Base-by-base conservation (phyloP, 257 asterid species). In the Nicotiana paniculata region DNA sequence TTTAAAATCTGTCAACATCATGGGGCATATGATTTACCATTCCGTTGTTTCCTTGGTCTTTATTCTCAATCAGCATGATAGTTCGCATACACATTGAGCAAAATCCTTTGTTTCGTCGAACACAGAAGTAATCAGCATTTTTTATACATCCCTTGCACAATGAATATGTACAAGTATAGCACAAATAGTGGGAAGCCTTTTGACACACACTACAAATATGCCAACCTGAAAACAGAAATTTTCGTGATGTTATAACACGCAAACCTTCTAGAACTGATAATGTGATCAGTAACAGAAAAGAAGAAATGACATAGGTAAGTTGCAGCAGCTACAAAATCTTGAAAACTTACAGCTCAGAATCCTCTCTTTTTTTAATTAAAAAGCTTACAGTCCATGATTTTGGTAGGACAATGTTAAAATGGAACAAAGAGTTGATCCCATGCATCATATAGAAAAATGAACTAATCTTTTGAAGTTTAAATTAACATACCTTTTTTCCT, bases 161-260 rank as follows among this genome's bases (percentile, higher is more conserved):
- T 32, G 97, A 92, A 86, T 89, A 93, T 32, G 97, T 89, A 84
- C 97, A 93, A 46, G 95, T 92, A 85, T 92, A 93, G 91, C 97
- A 93, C 88, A 82, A 75, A 82, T 88, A 92, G 84, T 91, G 91
- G 3, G 97, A 90, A 68, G 87, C 57, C 90, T 91, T 93, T 78
- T 83, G 85, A 81, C 97, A 93, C 76, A 84, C 92, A 82, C 93
- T 92, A 85, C 97, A 93, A 82, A 93, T 93, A 87, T 93, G 97
- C 97, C 97, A 93, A 85, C 97, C 97, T 93, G 93, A 84, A 85
- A 87, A 72, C 81, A 83, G 84, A 61, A 84, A 69, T 79, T n/a
- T 30, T 66, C 21, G 33, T 0, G 0, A 46, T 13, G 26, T 53
- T 66, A 66, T 3, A 13, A 53, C 58, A 53, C 6, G 3, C 51